Conservation (phyloP, 768 basidiomycete species). For the Hygrophoropsis aurantiaca region DNA sequence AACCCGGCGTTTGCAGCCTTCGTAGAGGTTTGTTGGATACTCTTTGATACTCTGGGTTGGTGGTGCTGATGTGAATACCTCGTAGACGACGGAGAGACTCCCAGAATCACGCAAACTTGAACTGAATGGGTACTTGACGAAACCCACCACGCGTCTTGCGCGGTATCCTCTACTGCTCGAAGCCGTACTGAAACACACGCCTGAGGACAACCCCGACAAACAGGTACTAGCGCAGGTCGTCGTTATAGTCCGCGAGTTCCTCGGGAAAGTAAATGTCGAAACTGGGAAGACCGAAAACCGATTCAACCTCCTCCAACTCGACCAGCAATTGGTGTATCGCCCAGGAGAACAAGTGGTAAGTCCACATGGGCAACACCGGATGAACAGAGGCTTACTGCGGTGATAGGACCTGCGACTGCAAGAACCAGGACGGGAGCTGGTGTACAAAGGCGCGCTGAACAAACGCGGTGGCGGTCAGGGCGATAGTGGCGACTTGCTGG, state of each 20-base stretch:
- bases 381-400: not conserved
- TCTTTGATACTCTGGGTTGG: not conserved
- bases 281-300: conserved; percentile 95
- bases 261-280: conserved; percentile 87
- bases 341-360: conserved; percentile 88
- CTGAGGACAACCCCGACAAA: conserved; percentile 89
- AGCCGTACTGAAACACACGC: conserved; percentile 89
- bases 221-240: conserved; percentile 73
- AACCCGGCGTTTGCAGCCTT: conserved; percentile 93
- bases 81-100: conserved; percentile 81
- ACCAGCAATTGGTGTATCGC: conserved; percentile 86
- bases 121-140: conserved; percentile 95
- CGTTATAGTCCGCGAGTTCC: conserved; percentile 73
- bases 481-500: conserved; percentile 86
- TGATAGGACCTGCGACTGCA: conserved; percentile 77
- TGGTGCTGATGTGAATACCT: not conserved
- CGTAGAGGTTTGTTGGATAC: conserved; percentile 69
- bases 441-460: conserved; percentile 88
- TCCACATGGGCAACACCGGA: conserved; percentile 11
- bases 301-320: conserved; percentile 92
- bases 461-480: conserved; percentile 71
- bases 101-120: conserved; percentile 97
- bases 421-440: conserved; percentile 87
- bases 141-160: conserved; percentile 97
- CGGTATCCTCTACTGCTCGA: conserved; percentile 92